Evolutionary conservation across 164 flowering plant species (phyloP).

Genomic region (Hamamelis virginiana): DNA sequence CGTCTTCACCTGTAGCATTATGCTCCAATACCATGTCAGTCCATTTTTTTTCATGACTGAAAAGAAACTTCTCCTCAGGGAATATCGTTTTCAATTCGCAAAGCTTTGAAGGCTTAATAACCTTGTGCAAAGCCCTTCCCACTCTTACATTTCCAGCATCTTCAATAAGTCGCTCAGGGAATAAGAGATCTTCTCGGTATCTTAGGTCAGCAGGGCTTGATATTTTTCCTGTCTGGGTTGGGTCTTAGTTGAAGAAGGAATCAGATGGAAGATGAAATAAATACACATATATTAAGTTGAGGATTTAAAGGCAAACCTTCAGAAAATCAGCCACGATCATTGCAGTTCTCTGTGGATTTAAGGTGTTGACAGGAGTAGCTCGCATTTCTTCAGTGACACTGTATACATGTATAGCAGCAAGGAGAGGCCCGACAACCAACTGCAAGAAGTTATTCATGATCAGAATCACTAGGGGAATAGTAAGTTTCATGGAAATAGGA

Average conservation of each 20-base stretch:
- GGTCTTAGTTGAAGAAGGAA: neutral
- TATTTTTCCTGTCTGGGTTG: conserved; percentile 59
- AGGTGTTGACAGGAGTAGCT: conserved; percentile 84
- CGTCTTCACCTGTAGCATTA: conserved; percentile 89
- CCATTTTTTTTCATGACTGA: conserved; percentile 42
- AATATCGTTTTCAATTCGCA: conserved; percentile 49
- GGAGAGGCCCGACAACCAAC: conserved; percentile 79
- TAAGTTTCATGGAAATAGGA: neutral
- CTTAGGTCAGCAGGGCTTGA: conserved; percentile 89
- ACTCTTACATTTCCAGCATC: conserved; percentile 87
- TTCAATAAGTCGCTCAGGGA: conserved; percentile 70
- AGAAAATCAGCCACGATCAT: conserved; percentile 78
- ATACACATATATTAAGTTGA: neutral
- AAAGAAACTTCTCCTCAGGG: conserved; percentile 72
- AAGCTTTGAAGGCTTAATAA: conserved; percentile 65
- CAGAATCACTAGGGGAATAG: neutral
- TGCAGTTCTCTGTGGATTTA: conserved; percentile 95
- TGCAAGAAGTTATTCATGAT: conserved; percentile 33
- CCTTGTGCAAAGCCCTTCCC: conserved; percentile 60
- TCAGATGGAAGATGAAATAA: neutral
- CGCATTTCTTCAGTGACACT: conserved; percentile 88
- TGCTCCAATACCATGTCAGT: conserved; percentile 78
- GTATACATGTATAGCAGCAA: conserved; percentile 69
- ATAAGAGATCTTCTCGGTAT: conserved; percentile 79
- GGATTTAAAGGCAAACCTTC: conserved; percentile 44